Percentiles rank a stretch among this genome's conserved stretches.
Evolutionary conservation across 108 stramenopile genomes (phyloP).

Genomic region (Cylindrotheca closterium): DNA sequence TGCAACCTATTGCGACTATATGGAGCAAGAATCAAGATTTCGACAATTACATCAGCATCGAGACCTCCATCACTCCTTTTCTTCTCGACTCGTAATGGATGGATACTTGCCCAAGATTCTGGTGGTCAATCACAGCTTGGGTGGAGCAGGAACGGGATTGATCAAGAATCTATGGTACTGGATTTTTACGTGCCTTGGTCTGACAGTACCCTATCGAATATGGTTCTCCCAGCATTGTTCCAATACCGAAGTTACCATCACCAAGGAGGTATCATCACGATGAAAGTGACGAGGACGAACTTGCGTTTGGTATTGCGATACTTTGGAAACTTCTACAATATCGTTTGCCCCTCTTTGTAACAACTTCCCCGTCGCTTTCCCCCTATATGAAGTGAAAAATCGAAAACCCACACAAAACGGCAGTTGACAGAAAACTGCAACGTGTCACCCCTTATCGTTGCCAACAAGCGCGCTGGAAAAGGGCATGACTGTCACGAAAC

Average conservation of each 20-base stretch:
- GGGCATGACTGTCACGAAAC: too few species aligned
- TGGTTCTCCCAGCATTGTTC: not conserved
- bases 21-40: constrained; percentile 2
- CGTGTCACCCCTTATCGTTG: too few species aligned
- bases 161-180: not conserved
- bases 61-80: not conserved
- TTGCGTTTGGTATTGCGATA: too few species aligned
- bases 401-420: too few species aligned
- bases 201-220: not conserved
- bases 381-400: too few species aligned
- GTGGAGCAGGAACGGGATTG: not conserved
- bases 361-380: too few species aligned
- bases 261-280: not conserved
- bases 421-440: too few species aligned
- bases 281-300: too few species aligned
- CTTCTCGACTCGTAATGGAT: not conserved
- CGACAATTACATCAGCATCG: not conserved
- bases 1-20: constrained; percentile 1
- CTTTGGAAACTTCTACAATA: too few species aligned
- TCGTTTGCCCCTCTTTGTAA: too few species aligned
- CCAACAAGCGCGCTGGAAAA: too few species aligned
- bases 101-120: not conserved
- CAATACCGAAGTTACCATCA: not conserved
- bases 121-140: not conserved
- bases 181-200: not conserved